Base-by-base conservation (phyloP, 225 moss, liverwort and hornwort species). In the Physcomitrellopsis africana region DNA sequence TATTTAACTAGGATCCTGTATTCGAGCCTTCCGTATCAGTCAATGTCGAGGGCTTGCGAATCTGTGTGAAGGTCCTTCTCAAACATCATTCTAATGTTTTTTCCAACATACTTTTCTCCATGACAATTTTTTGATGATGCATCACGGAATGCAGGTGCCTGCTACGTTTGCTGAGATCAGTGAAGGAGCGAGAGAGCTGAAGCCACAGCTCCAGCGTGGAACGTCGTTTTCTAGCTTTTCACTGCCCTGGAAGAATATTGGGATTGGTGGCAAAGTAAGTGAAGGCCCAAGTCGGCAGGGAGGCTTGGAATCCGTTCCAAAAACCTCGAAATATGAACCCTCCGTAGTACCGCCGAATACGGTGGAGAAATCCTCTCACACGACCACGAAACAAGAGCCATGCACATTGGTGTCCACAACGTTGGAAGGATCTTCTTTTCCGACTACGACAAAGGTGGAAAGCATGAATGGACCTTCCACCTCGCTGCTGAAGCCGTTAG, bases 81-180 rank as follows among this genome's bases (percentile, higher is more conserved):
- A 37, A 37, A 37, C 32, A 37, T 2, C 1, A 7, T 37, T 37
- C 0, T 24, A 37, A 0, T 37, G 1, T 37, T 4, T 37, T 7
- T 7, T 37, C 0, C 4, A 37, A 0, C 32, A 37, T 37, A 7
- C 32, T 7, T 7, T 37, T 37, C 7, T 37, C 0, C 4, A 37
- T 37, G 24, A 1, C 32, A 37, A 37, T 37, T 0, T 73, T 60
- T 51, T 78, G 24, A 72, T 59, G 37, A 44, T 45, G 11, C 42
- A 57, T 68, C 12, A 13, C 27, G 1, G 17, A 24, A 48, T 61
- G 51, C 82, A 87, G 87, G 82, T 87, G 53, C 87, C 87, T 54
- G 79, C 87, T 67, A 74, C 87, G 16, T 68, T 87, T 51, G 82
- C 82, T 65, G 82, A 80, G 52, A 52, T 85, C 29, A 85, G 81